phyloP scores from a whole-genome alignment of 2,329 filamentous ascomycete genomes.

The Pyrenochaeta sp. region DNA sequence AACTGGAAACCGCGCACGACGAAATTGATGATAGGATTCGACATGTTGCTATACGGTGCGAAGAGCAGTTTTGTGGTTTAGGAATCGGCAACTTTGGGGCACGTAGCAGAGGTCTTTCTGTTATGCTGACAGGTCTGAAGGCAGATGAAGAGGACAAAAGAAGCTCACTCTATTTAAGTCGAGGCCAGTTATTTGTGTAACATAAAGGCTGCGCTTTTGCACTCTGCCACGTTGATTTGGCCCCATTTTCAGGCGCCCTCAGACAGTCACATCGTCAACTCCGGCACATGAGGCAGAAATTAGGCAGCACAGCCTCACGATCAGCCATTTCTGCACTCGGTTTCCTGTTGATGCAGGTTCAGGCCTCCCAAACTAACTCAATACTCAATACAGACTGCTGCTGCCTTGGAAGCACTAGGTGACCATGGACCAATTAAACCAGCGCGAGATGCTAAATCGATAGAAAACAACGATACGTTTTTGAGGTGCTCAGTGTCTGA shows the following conservation, averaged over 20 bases:
- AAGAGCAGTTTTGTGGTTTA: background rate
- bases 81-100: background rate
- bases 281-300: background rate
- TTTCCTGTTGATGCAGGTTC: background rate
- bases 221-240: background rate
- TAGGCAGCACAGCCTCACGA: background rate
- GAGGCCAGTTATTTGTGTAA: background rate
- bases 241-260: background rate
- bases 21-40: constrained; percentile 13
- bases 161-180: background rate
- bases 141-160: background rate
- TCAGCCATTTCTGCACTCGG: background rate
- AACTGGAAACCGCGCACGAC: constrained; percentile 27
- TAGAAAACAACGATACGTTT: too few species aligned
- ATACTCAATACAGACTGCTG: background rate
- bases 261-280: background rate
- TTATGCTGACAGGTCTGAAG: background rate
- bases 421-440: too few species aligned
- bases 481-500: too few species aligned
- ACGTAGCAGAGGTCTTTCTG: background rate
- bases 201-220: background rate
- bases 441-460: too few species aligned
- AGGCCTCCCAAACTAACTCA: background rate
- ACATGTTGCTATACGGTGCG: background rate
- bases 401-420: too few species aligned